These are phyloP conservation scores for Coccomyxa sp. DNA, from an alignment of 139 green algal genomes.

Conservation along the genomic window DNA sequence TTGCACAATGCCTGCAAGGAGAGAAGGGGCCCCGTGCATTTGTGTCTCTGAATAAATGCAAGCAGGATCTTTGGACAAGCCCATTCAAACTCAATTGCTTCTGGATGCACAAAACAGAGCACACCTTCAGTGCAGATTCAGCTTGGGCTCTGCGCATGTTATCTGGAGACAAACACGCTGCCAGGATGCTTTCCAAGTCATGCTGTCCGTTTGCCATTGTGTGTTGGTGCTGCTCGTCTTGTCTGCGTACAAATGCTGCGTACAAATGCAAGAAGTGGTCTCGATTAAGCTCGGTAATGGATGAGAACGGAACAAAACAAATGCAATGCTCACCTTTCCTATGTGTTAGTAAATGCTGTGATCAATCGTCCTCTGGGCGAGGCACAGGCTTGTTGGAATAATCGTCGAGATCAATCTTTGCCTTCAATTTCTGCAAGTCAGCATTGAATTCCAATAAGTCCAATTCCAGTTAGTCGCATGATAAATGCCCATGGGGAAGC, in stretches of 20 bases:
- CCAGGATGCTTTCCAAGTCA: not conserved
- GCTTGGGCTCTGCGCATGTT: not conserved
- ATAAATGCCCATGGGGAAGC: too few species aligned
- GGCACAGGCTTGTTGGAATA: constrained; percentile 28
- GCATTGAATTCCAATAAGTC: too few species aligned
- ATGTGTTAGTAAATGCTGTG: not conserved
- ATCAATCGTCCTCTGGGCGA: not conserved
- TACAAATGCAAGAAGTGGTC: too few species aligned
- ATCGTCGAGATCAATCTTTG: constrained; percentile 5
- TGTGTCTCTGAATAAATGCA: not conserved
- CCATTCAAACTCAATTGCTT: not conserved
- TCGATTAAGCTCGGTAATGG: too few species aligned
- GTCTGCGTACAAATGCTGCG: too few species aligned
- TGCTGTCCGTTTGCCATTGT: too few species aligned
- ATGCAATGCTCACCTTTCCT: not conserved
- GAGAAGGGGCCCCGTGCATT: not conserved
- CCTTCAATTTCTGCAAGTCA: not conserved
- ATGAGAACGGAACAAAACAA: not conserved
- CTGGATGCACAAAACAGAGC: not conserved
- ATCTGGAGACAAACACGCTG: not conserved
- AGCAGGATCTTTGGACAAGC: not conserved
- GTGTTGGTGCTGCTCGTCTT: too few species aligned
- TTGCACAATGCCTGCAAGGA: not conserved
- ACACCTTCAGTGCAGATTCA: not conserved
- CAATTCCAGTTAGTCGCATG: not conserved